phyloP scores from a whole-genome alignment of 306 rosid species.

The Canavalia ensiformis region DNA sequence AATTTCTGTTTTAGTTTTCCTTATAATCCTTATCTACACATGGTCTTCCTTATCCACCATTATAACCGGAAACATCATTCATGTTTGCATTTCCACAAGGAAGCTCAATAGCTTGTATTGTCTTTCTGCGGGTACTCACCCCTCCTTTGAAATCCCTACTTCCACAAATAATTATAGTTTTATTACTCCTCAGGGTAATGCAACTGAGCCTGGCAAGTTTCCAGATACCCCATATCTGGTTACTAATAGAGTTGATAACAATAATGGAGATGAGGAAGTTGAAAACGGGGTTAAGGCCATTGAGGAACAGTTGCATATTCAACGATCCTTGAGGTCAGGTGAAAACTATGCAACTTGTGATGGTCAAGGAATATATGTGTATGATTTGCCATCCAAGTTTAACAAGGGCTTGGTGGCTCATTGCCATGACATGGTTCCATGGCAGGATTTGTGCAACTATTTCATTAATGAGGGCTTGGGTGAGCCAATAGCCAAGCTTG shows the following conservation, averaged over 20 bases:
- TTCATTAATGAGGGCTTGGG: slow-evolving; percentile 69
- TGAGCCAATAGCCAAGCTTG: slow-evolving; percentile 63
- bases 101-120: slow-evolving; percentile 73
- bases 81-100: slow-evolving; percentile 74
- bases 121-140: slow-evolving; percentile 73
- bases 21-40: slow-evolving; percentile 63
- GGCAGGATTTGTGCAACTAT: slow-evolving; percentile 68
- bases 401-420: slow-evolving; percentile 78
- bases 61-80: slow-evolving; percentile 71
- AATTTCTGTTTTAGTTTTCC: slow-evolving; percentile 58
- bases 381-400: slow-evolving; percentile 80
- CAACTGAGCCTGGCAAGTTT: not conserved
- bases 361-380: slow-evolving; percentile 69
- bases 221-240: slow-evolving; percentile 35
- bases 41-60: slow-evolving; percentile 75
- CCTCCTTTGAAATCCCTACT: slow-evolving; percentile 61
- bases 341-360: slow-evolving; percentile 55
- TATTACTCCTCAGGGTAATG: slow-evolving; percentile 33
- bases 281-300: slow-evolving; percentile 60
- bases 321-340: slow-evolving; percentile 68
- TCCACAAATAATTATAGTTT: slow-evolving; percentile 41
- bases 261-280: slow-evolving; percentile 49
- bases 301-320: slow-evolving; percentile 63
- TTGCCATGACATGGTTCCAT: slow-evolving; percentile 70
- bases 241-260: slow-evolving; percentile 28